Base-by-base conservation (phyloP, 352 stramenopile species). In the Paralagenidium karlingii region DNA sequence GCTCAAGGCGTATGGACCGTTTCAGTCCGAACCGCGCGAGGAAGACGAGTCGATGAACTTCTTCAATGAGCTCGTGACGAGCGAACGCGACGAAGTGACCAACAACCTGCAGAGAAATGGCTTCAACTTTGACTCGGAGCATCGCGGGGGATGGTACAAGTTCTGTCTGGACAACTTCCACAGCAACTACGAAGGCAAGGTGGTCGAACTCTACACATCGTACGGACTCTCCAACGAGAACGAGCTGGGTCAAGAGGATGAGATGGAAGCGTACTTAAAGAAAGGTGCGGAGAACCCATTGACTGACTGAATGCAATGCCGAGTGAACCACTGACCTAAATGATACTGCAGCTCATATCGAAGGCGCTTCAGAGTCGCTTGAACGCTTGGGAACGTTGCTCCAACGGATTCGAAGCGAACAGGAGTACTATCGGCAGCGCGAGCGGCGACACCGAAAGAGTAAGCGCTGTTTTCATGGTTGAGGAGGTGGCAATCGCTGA, bases 61-160 rank as follows among this genome's bases (percentile, higher is more conserved):
- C 47, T 90, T 90, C 49, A 55, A 90, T 49, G 57, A 82, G 40
- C 38, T 85, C 37, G 64, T 90, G 45, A 55, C 53, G 19, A 87
- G 69, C 6, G 49, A 63, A 46, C 65, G 60, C 34, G 63, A 82
- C 27, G 44, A 66, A 44, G 64, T 79, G 34, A 42, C 42, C 19
- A 81, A 53, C 44, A 82, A 87, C 42, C 54, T 87, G 34, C 67
- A 87, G 52, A 71, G 83, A 46, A 90, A 80, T 46, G 76, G 73
- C 31, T 90, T 90, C 50, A 90, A 90, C 52, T 90, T 87, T 43
- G 64, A 87, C 33, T 81, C 73, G 44, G 76, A 90, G 55, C 69
- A 87, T 49, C 71, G 73, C 38, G 73, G 73, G 31, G 76, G 76
- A 18, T 90, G 70, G 65, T 90, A 90, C 59, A 82, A 82, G 56